Conservation (phyloP, 2,329 filamentous ascomycete species). For the Coniella lustricola region DNA sequence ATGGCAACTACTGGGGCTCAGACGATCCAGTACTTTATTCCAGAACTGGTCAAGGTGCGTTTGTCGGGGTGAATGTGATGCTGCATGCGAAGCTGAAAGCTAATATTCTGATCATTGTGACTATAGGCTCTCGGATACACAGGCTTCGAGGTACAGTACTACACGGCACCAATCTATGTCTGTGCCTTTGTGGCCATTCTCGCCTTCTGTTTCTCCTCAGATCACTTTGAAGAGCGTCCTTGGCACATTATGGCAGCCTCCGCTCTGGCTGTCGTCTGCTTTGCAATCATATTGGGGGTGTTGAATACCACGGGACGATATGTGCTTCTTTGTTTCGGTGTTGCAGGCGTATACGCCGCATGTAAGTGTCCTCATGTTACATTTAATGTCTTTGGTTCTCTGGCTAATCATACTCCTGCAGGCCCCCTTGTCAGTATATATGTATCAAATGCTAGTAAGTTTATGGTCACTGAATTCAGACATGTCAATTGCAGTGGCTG, state of each 20-base stretch:
- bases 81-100: too few species aligned
- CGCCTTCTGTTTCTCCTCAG: conserved; percentile 9
- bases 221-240: conserved; percentile 8
- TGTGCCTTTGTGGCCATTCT: conserved; percentile 10
- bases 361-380: neutral
- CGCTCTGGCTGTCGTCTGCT: conserved; percentile 3
- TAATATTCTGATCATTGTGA: too few species aligned
- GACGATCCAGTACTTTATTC: conserved; percentile 28
- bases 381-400: too few species aligned
- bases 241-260: conserved; percentile 5
- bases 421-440: conserved; percentile 11
- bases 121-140: conserved; percentile 5
- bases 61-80: too few species aligned
- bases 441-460: conserved; percentile 8
- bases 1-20: conserved; percentile 28
- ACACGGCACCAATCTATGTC: conserved; percentile 10
- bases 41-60: conserved; percentile 22
- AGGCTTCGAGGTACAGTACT: conserved; percentile 9
- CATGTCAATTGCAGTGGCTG: neutral
- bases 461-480: neutral
- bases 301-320: conserved; percentile 7
- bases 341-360: conserved; percentile 9
- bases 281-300: conserved; percentile 5
- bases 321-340: conserved; percentile 5
- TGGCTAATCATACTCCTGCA: neutral